Evolutionary conservation across 371 early-diverging fungal species (phyloP).

Genomic region (Rhizopus sp.): DNA sequence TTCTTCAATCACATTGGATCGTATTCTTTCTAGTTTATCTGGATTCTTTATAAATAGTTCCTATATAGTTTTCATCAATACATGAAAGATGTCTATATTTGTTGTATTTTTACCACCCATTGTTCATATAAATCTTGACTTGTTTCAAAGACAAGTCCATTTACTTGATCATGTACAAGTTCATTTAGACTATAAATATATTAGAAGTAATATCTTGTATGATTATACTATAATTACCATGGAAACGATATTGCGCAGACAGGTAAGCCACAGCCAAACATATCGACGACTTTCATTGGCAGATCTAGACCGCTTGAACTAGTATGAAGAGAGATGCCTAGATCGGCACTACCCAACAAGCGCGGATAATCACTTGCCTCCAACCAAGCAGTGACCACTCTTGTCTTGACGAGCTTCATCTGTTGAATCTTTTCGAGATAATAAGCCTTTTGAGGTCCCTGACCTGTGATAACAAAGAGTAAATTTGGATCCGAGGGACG

Average conservation of each 20-base stretch:
- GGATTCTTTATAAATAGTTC: constrained; percentile 44
- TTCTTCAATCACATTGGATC: constrained; percentile 39
- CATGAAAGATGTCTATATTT: background rate
- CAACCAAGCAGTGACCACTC: constrained; percentile 84
- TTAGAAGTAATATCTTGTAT: background rate
- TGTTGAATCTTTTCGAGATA: constrained; percentile 67
- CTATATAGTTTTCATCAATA: constrained; percentile 16
- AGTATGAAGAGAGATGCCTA: constrained; percentile 91
- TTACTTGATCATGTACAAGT: constrained; percentile 71
- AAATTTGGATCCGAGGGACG: constrained; percentile 56
- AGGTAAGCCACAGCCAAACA: constrained; percentile 96
- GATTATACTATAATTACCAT: constrained; percentile 42
- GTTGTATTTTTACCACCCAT: constrained; percentile 34
- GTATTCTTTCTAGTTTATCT: constrained; percentile 25
- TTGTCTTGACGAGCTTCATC: constrained; percentile 56
- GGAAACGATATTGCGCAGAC: constrained; percentile 80
- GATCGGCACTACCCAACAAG: constrained; percentile 85
- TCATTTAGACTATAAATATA: constrained; percentile 67
- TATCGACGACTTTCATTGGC: constrained; percentile 98
- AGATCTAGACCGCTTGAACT: constrained; percentile 93
- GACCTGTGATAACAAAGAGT: constrained; percentile 90
- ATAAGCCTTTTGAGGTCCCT: constrained; percentile 78
- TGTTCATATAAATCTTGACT: constrained; percentile 68
- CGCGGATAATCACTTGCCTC: constrained; percentile 80
- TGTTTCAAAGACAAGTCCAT: constrained; percentile 79